These are phyloP conservation scores for Neofusicoccum laricinum DNA, from an alignment of 2,329 filamentous ascomycete genomes.

Conservation along the genomic window DNA sequence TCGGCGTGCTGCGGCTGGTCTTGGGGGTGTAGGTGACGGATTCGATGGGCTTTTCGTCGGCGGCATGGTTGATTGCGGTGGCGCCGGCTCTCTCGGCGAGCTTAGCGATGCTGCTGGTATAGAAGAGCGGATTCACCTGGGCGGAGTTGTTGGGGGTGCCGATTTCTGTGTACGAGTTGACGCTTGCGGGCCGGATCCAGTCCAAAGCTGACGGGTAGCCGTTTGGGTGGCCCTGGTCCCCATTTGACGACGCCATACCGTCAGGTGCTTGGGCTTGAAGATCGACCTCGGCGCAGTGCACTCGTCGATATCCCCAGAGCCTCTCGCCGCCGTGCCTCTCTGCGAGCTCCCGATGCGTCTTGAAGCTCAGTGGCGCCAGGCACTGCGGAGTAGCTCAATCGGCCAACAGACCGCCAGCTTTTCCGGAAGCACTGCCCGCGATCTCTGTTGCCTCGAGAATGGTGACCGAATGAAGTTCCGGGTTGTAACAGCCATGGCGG, in stretches of 20 bases:
- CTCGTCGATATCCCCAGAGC: constrained; percentile 11
- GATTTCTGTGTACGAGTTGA: constrained; percentile 12
- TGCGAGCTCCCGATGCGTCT: constrained; percentile 8
- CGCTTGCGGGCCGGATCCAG: constrained; percentile 3
- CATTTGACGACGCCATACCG: no score
- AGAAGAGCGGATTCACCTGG: constrained; percentile 11
- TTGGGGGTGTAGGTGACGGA: background rate
- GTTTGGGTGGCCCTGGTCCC: no score
- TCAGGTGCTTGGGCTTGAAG: background rate
- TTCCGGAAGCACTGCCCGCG: constrained; percentile 12
- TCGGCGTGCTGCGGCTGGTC: background rate
- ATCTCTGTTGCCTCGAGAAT: constrained; percentile 8
- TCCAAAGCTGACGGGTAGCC: background rate
- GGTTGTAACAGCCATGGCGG: background rate
- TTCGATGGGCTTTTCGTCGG: background rate
- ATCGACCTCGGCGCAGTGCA: constrained; percentile 3
- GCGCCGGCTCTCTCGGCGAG: constrained; percentile 15
- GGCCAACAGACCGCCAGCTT: constrained; percentile 14
- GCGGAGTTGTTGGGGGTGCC: constrained; percentile 6
- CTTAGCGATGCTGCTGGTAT: background rate
- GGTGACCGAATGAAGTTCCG: background rate
- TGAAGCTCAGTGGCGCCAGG: constrained; percentile 15
- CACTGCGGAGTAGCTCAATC: constrained; percentile 16
- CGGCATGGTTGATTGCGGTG: background rate
- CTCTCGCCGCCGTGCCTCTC: constrained; percentile 8